Evolutionary conservation across 805 yeast genomes (phyloP), one percentile per base, ranked within the genome.

Genomic region (Kuraishia floccosa): DNA sequence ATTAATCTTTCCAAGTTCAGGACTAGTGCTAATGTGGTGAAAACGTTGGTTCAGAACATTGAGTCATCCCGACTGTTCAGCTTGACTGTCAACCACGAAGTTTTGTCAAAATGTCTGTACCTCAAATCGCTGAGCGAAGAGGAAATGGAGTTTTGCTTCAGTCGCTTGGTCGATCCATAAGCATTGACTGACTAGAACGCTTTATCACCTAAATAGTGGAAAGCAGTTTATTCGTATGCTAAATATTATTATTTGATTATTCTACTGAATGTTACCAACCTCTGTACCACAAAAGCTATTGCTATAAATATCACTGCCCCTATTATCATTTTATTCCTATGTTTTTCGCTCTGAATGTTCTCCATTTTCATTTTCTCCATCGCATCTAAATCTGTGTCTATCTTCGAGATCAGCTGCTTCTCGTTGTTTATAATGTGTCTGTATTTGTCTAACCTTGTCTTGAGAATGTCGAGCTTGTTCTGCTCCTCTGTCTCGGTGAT

Each of bases 61-160:
- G 94, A 84, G 45, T 84, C 95, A 86, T 74, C 94, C 1, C 65
- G 65, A 28, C 63, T 78, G 35, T 87, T 85, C 58, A 46, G 60
- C 10, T 56, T 80, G 31, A 51, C 61, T 29, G 54, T 62, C 2
- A 63, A 80, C 31, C 65, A 70, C 9, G 87, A 83, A 30, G 50
- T 86, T 15, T 50, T 89, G 38, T 76, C 94, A 33, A 84, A 79
- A 49, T 87, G 96, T 53, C 66, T 86, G 22, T 86, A 86, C 54
- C 71, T 86, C 39, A 75, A 76, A 39, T 66, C 86, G 5, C 56
- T 83, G 31, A 71, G 77, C 24, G 84, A 76, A 40, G 80, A 74
- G 17, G 94, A 84, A 49, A 76, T 78, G 76, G 46, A 47, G 9
- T 44, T 41, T n/a, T 63, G 70, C 34, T 9, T 17, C 13, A 11